Evolutionary conservation across 1,139 yeast species (phyloP).

Genomic region (Geotrichum aggregatum): DNA sequence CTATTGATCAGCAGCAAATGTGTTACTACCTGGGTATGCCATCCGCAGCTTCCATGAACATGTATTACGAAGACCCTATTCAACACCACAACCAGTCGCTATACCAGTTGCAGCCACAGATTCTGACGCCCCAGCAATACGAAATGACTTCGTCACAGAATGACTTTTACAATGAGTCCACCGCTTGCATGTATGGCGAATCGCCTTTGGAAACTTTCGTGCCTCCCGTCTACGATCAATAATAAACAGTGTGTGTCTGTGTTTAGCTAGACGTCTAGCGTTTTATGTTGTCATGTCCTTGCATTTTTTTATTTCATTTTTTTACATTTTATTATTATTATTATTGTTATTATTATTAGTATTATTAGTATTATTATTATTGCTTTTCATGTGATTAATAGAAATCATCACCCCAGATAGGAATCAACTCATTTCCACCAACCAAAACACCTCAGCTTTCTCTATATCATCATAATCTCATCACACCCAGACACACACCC

Average conservation of each 20-base stretch:
- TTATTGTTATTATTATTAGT: background rate
- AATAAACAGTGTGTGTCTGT: too few species aligned
- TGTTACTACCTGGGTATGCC: constrained; percentile 8
- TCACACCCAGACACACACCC: too few species aligned
- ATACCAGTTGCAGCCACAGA: constrained; percentile 3
- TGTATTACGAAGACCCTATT: constrained; percentile 4
- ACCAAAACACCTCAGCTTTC: too few species aligned
- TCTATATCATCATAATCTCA: too few species aligned
- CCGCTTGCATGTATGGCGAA: constrained; percentile 3
- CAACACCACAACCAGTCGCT: constrained; percentile 1
- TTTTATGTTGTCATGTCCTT: background rate
- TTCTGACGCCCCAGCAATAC: constrained; percentile 14
- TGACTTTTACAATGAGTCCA: constrained; percentile 1
- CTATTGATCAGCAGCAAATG: background rate
- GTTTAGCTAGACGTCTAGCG: too few species aligned
- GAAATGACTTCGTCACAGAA: background rate
- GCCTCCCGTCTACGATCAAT: constrained; percentile 9
- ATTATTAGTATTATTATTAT: too few species aligned
- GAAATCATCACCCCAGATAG: too few species aligned
- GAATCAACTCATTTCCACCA: too few species aligned
- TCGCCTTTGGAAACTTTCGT: constrained; percentile 17
- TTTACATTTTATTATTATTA: background rate
- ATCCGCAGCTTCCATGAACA: background rate
- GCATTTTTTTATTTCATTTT: background rate
- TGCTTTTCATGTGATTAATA: too few species aligned